Percentiles rank a stretch among this genome's conserved stretches.
phyloP scores from a whole-genome alignment of 1,284 basidiomycete species.

The Trametes hirsuta region DNA sequence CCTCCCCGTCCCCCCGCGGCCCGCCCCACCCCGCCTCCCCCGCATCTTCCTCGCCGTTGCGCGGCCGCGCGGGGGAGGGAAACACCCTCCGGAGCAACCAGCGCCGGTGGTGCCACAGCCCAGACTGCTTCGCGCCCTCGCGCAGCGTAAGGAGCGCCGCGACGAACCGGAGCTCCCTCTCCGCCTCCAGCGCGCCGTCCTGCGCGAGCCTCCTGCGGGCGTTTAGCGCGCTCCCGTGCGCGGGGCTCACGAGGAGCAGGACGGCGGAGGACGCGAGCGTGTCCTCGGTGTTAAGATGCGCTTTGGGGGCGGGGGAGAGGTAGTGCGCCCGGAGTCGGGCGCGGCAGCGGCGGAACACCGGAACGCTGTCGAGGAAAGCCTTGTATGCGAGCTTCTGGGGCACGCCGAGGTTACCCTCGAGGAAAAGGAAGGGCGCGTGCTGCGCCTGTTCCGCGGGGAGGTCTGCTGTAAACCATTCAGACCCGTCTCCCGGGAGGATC shows the following conservation, averaged over 20 bases:
- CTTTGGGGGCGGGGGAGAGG: neutral
- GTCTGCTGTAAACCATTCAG: slow-evolving; percentile 40
- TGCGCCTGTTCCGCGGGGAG: slow-evolving; percentile 31
- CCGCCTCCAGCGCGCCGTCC: slow-evolving; percentile 37
- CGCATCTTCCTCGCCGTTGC: too few species aligned
- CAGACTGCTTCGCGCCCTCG: slow-evolving; percentile 62
- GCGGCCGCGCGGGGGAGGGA: neutral
- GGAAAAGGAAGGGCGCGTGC: slow-evolving; percentile 53
- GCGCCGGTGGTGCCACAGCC: slow-evolving; percentile 68
- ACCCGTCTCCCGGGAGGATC: slow-evolving; percentile 50
- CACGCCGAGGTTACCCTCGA: slow-evolving; percentile 65
- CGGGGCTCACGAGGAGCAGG: slow-evolving; percentile 66
- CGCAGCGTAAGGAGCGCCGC: slow-evolving; percentile 51
- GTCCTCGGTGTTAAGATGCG: neutral
- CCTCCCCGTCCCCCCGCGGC: neutral
- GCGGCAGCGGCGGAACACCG: slow-evolving; percentile 34
- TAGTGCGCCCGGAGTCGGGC: neutral
- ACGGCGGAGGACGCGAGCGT: slow-evolving; percentile 44
- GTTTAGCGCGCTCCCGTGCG: slow-evolving; percentile 68
- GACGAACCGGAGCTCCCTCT: slow-evolving; percentile 51
- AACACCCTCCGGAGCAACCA: slow-evolving; percentile 51
- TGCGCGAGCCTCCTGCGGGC: slow-evolving; percentile 54
- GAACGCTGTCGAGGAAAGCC: slow-evolving; percentile 50
- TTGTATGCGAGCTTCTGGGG: slow-evolving; percentile 58
- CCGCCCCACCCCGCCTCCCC: too few species aligned